phyloP scores from a whole-genome alignment of 208 protist genomes.

The Lotmaria passim region DNA sequence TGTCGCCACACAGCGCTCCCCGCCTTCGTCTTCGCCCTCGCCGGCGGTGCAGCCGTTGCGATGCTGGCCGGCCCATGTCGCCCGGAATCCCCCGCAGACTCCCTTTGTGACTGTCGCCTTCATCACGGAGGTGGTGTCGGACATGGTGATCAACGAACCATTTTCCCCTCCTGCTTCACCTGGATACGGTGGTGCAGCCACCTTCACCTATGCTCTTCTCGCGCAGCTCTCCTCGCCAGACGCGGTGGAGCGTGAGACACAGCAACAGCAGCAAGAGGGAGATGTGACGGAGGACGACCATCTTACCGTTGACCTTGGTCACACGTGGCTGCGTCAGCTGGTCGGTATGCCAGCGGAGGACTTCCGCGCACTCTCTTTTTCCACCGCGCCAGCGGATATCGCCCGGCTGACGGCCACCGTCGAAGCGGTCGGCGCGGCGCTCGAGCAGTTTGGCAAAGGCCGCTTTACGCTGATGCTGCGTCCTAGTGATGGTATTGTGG shows the following conservation, averaged over 20 bases:
- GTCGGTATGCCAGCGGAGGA: slow-evolving; percentile 56
- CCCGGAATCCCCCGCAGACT: slow-evolving; percentile 10
- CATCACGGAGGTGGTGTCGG: slow-evolving; percentile 64
- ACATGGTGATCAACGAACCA: slow-evolving; percentile 60
- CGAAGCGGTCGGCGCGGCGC: slow-evolving; percentile 40
- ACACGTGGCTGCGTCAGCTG: slow-evolving; percentile 60
- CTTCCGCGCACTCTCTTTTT: slow-evolving; percentile 52
- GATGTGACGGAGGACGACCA: slow-evolving; percentile 30
- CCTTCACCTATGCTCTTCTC: slow-evolving; percentile 51
- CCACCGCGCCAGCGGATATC: slow-evolving; percentile 32
- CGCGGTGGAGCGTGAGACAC: slow-evolving; percentile 28
- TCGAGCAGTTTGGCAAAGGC: slow-evolving; percentile 61
- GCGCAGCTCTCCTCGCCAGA: slow-evolving; percentile 47
- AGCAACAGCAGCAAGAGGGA: slow-evolving; percentile 10
- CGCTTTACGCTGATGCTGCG: slow-evolving; percentile 51
- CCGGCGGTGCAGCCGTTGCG: slow-evolving; percentile 30
- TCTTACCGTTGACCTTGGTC: slow-evolving; percentile 63
- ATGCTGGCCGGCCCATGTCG: slow-evolving; percentile 24
- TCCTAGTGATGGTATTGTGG: slow-evolving; percentile 40
- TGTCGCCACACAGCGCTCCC: neutral
- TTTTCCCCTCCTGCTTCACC: neutral
- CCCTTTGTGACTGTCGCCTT: slow-evolving; percentile 57
- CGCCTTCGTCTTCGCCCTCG: neutral
- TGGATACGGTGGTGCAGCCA: neutral
- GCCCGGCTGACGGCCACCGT: slow-evolving; percentile 42